These are phyloP conservation scores for Amesomyces nigricolor DNA, from an alignment of 2,329 filamentous ascomycete genomes.

Conservation along the genomic window DNA sequence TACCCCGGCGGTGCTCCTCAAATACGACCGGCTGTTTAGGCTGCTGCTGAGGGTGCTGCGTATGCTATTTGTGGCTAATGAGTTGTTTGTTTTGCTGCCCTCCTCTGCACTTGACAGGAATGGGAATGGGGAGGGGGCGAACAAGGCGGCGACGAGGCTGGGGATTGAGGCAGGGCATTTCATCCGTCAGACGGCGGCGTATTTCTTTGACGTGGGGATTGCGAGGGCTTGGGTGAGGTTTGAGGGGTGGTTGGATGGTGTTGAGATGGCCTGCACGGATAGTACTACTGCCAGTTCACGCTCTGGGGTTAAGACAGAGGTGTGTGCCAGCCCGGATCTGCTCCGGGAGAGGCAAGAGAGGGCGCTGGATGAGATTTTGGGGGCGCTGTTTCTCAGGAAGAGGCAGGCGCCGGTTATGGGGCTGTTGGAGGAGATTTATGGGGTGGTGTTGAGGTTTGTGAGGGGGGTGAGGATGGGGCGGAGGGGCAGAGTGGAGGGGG, in stretches of 20 bases:
- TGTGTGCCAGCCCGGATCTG: conserved; percentile 54
- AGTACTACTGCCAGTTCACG: too few relatives aligned
- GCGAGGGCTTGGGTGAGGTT: conserved; percentile 68
- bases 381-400: conserved; percentile 66
- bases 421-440: conserved; percentile 72
- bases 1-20: conserved; percentile 61
- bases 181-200: conserved; percentile 63
- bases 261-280: conserved; percentile 41
- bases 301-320: conserved; percentile 25
- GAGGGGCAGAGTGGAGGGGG: conserved; percentile 22
- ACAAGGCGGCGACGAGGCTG: conserved; percentile 52
- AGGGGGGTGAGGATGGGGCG: conserved; percentile 39
- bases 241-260: conserved; percentile 55
- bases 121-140: conserved; percentile 32
- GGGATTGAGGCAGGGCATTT: conserved; percentile 76
- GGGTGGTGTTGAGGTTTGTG: conserved; percentile 66
- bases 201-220: conserved; percentile 77
- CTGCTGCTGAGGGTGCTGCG: conserved; percentile 70
- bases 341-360: conserved; percentile 66
- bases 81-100: conserved; percentile 37
- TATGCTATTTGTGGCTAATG: conserved; percentile 69
- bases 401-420: conserved; percentile 67
- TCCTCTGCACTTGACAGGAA: background rate
- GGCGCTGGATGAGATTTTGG: conserved; percentile 69
- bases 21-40: conserved; percentile 83